phyloP scores from a whole-genome alignment of 179 eudicot genomes.

The Nepenthes alata region DNA sequence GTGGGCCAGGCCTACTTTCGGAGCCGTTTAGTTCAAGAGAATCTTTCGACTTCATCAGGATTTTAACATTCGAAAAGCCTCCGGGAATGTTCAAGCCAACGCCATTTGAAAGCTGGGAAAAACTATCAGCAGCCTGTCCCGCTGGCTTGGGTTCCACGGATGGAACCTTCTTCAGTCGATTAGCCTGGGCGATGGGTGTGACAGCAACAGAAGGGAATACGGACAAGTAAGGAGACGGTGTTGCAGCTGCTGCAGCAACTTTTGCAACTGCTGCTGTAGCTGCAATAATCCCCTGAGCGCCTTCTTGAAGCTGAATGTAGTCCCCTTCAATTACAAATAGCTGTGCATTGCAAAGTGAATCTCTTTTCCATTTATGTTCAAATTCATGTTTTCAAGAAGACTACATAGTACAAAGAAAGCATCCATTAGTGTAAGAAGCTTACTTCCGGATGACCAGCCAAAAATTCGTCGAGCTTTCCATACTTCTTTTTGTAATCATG shows the following conservation, averaged over 20 bases:
- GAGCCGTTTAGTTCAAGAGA: conserved; percentile 28
- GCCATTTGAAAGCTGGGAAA: conserved; percentile 27
- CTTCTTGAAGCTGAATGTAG: conserved; percentile 82
- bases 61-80: conserved; percentile 40
- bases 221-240: conserved; percentile 45
- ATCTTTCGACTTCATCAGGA: conserved; percentile 64
- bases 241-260: conserved; percentile 80
- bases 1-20: conserved; percentile 26
- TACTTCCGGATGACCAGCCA: conserved; percentile 92
- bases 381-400: background rate
- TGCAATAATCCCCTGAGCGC: conserved; percentile 84
- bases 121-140: conserved; percentile 22
- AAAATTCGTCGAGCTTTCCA: conserved; percentile 96
- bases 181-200: conserved; percentile 82
- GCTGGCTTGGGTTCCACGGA: conserved; percentile 30
- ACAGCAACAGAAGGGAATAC: conserved; percentile 83
- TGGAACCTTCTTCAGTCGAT: conserved; percentile 43
- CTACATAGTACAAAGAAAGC: background rate
- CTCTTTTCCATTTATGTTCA: background rate
- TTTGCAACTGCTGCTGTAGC: conserved; percentile 89
- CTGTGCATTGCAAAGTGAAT: conserved; percentile 35
- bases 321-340: conserved; percentile 87
- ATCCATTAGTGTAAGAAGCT: conserved; percentile 8
- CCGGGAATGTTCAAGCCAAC: conserved; percentile 27
- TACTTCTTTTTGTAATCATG: conserved; percentile 83